Evolutionary conservation across 768 basidiomycete species (phyloP), one percentile per base, ranked within the genome.

Genomic region (Suillus hirtellus): DNA sequence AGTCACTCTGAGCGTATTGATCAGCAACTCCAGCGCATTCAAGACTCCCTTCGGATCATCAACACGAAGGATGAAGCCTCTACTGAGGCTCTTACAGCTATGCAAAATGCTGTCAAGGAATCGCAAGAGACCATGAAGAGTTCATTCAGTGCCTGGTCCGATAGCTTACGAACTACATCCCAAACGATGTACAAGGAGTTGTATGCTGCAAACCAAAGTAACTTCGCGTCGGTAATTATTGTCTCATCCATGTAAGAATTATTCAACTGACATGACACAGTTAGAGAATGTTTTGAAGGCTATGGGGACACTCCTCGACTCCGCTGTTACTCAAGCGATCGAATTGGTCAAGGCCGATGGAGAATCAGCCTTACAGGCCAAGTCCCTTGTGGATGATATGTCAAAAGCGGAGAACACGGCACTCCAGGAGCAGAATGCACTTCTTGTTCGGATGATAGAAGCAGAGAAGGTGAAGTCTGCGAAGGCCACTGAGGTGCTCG

Each of bases 341-440:
- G 76, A 80, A 4, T 87, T 89, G 64, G 77, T 90, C 54, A 76
- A 82, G 17, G 73, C 78, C 1, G 87, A 92, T 69, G 79, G 80
- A 50, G 78, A 83, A 60, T 77, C 83, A 38, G 70, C 86, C 17
- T 72, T 75, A 34, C 82, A 86, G 63, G 77, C 85, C 4, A 85
- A 84, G 61, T 67, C 76, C 15, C 70, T 87, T 37, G 78, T 81
- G 0, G 80, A 83, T 34, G 78, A 76, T 59, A 77, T 82, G 38
- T 80, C 78, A 11, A 78, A 79, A 35, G 73, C 76, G 14, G 87
- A 92, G 77, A 82, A 90, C 49, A 71, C 74, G 6, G 85, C 85
- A 27, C 79, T 95, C 24, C 83, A 83, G 66, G 79, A 83, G 60
- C 93, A 96, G 73, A 96, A 96, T 70, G 79, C 80, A 35, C 75